A percentile compares a stretch with the other conserved stretches of the same genome.
phyloP scores from a whole-genome alignment of 805 yeast species.

The Millerozyma miso region DNA sequence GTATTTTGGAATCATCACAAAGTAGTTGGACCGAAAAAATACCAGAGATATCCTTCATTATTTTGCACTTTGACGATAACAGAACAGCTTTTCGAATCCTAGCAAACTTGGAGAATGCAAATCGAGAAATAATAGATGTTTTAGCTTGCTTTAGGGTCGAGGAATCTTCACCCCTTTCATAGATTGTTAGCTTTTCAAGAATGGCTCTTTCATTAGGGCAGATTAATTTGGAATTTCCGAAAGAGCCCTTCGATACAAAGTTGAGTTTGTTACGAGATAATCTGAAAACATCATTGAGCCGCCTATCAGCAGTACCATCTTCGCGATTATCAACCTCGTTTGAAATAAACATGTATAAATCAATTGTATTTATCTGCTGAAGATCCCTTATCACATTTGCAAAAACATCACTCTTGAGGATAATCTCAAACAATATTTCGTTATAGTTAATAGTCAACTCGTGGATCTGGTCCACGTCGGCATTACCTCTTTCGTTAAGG shows the following conservation, averaged over 20 bases:
- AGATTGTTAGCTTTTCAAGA: conserved; percentile 55
- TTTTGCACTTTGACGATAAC: conserved; percentile 36
- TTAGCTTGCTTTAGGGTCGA: conserved; percentile 13
- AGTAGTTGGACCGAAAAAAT: conserved; percentile 35
- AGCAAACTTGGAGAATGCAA: conserved; percentile 29
- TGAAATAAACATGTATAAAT: conserved; percentile 29
- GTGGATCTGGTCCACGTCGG: conserved; percentile 10
- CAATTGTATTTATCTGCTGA: conserved; percentile 30
- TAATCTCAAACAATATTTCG: conserved; percentile 30
- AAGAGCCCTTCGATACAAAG: conserved; percentile 66
- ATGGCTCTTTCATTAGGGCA: conserved; percentile 61
- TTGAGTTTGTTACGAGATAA: conserved; percentile 37
- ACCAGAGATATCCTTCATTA: conserved; percentile 33
- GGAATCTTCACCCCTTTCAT: conserved; percentile 16
- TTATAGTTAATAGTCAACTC: conserved; percentile 21
- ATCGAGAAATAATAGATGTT: conserved; percentile 23
- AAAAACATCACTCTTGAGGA: conserved; percentile 36
- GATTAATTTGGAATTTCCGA: conserved; percentile 64
- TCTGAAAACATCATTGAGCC: not conserved
- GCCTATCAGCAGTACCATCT: too few species aligned
- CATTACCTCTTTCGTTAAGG: conserved; percentile 20
- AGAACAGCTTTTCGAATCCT: conserved; percentile 33
- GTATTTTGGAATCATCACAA: conserved; percentile 25
- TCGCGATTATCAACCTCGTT: conserved; percentile 9
- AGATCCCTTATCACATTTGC: conserved; percentile 33